phyloP scores from a whole-genome alignment of 1,139 yeast genomes.

The Pichiaceae sp. region DNA sequence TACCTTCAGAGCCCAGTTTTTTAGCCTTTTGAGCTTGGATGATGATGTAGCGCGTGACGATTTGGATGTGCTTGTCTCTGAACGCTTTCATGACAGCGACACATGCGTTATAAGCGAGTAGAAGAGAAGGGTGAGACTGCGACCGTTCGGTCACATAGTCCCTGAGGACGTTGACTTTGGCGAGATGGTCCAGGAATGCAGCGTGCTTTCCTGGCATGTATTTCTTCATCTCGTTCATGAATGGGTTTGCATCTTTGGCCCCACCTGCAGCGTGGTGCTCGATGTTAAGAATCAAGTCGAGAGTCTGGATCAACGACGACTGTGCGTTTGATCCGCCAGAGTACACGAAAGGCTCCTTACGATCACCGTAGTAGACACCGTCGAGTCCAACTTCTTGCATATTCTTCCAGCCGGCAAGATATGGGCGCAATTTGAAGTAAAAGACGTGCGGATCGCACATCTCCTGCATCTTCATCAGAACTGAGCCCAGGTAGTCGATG shows the following conservation, averaged over 20 bases:
- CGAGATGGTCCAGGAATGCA: constrained; percentile 55
- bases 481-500: constrained; percentile 68
- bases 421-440: constrained; percentile 81
- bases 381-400: constrained; percentile 81
- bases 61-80: constrained; percentile 88
- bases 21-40: constrained; percentile 59
- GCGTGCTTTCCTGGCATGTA: constrained; percentile 90
- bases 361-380: constrained; percentile 75
- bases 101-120: constrained; percentile 79
- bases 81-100: constrained; percentile 82
- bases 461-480: constrained; percentile 79
- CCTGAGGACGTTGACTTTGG: constrained; percentile 49
- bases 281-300: constrained; percentile 69
- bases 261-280: constrained; percentile 76
- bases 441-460: constrained; percentile 93
- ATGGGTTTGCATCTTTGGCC: constrained; percentile 37
- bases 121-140: constrained; percentile 42
- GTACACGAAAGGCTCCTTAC: constrained; percentile 39
- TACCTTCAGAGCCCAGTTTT: constrained; percentile 46
- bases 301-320: constrained; percentile 77
- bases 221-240: constrained; percentile 72
- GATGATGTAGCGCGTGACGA: constrained; percentile 79
- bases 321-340: constrained; percentile 96
- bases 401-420: constrained; percentile 88
- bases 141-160: constrained; percentile 47